Evolutionary conservation across 1,284 basidiomycete species (phyloP), one percentile per base, ranked within the genome.

Genomic region (Bondarzewia mesenterica): DNA sequence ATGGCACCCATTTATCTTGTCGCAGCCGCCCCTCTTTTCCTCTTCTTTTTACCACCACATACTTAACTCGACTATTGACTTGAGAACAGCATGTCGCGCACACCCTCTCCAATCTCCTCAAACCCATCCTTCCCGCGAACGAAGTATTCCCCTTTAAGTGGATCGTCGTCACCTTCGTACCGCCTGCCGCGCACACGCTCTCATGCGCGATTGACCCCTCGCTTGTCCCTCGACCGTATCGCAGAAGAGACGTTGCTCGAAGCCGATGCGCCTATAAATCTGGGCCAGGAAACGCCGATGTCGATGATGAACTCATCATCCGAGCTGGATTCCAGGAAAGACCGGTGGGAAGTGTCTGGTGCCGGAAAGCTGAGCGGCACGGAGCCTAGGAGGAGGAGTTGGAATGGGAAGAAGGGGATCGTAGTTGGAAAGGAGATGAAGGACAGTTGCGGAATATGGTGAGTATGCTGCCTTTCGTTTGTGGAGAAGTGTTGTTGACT

Each of bases 391-490:
- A 25, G 41, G 23, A 29, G n/a, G 10, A 42, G 49, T 20, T 44
- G n/a, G 54, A 55, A 53, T 25, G 54, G 51, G 12, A 55, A 50
- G 49, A 50, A 45, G 14, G 54, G 54, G n/a, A 53, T 53, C 25
- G 21, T 16, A 5, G 36, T 44, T 1, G 49, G 49, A 15, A 44
- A 50, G 22, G 47, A 26, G 25, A 50, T 55, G 49, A 50, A 49
- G 20, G 55, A 56, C 10, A 42, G 46, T 42, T 56, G 55, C 42
- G 55, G 55, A 12, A 56, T 56, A 15, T 56, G 55, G 55, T 56
- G 15, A 42, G 41, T 25, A 32, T 4, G 12, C 12, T n/a, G n/a
- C 5, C 10, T 3, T n/a, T n/a, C n/a, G n/a, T n/a, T n/a, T n/a
- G n/a, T n/a, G n/a, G n/a, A n/a, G n/a, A n/a, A n/a, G n/a, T 46